phyloP scores from a whole-genome alignment of 1,284 basidiomycete genomes.

The Apiotrichum veenhuisii region DNA sequence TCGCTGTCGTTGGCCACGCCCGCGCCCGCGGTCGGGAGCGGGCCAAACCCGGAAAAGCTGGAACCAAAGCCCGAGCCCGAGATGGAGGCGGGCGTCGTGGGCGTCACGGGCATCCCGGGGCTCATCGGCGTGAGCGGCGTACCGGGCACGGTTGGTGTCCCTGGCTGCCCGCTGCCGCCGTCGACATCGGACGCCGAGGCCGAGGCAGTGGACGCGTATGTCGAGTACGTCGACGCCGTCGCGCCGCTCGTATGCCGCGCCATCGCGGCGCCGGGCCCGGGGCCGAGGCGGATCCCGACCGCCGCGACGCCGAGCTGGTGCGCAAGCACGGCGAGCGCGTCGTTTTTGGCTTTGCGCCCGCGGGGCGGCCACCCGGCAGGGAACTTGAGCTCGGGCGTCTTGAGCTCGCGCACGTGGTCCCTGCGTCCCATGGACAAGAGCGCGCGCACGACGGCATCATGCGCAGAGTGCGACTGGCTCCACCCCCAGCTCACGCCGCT shows the following conservation, averaged over 20 bases:
- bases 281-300: neutral
- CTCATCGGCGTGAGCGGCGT: neutral
- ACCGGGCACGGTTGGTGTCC: neutral
- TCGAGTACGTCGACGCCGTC: neutral
- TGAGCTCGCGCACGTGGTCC: neutral
- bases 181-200: neutral
- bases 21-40: too few relatives aligned
- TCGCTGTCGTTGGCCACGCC: too few relatives aligned
- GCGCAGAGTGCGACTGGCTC: neutral
- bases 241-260: neutral
- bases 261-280: neutral
- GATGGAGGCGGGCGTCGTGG: neutral
- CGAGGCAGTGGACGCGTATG: neutral
- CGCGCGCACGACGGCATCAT: neutral
- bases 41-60: too few relatives aligned
- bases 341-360: neutral
- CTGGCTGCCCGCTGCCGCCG: too few relatives aligned
- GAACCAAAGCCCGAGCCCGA: too few relatives aligned
- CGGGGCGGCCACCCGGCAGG: neutral
- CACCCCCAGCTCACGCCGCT: neutral
- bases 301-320: neutral
- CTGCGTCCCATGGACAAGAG: neutral
- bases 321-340: neutral
- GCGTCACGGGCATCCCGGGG: neutral
- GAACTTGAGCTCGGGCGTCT: neutral